Evolutionary conservation across 1,284 basidiomycete genomes (phyloP), one percentile per base, ranked within the genome.

Genomic region (Sutorius eximius): DNA sequence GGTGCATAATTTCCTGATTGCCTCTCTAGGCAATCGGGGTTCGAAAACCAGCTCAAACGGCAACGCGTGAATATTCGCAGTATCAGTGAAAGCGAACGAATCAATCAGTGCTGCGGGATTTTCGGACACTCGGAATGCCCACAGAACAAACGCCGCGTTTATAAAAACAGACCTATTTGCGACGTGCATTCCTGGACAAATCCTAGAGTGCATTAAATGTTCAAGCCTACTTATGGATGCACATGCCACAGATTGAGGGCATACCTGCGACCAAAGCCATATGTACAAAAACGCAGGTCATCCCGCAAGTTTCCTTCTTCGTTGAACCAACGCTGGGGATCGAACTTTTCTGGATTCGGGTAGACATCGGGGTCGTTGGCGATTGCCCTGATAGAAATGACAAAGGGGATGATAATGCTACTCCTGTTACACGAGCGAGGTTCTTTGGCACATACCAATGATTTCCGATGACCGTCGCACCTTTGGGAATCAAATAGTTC

Each of bases 201-300:
- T 55, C 46, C 66, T 67, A 29, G 13, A 11, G n/a, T 22, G 24
- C 7, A 5, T 3, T 30, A 76, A 7, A 7, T 13, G 16, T 40
- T n/a, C 40, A 38, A 22, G 3, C n/a, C 7, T 13, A 34, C 10
- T 12, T 6, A 18, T 37, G 5, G 16, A 10, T 24, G 10, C 5
- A n/a, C 10, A 12, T 13, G 6, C 2, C 5, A 24, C 15, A 6
- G 2, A n/a, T 32, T 16, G 11, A 33, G 2, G 6, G 30, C 59
- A 40, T 51, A 64, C 81, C 83, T 73, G 40, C 85, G 72, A 12
- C 85, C 85, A 53, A 85, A 86, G 0, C 85, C 84, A 56, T 81
- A 87, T 15, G 79, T 72, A 59, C 76, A 85, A 18, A 76, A 74
- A 55, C 73, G 79, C 13, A 85, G 53, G 56, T 86, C 83, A 4